Evolutionary conservation across 2,329 filamentous ascomycete species (phyloP), one percentile per base, ranked within the genome.

Genomic region (Annulohypoxylon truncatum): DNA sequence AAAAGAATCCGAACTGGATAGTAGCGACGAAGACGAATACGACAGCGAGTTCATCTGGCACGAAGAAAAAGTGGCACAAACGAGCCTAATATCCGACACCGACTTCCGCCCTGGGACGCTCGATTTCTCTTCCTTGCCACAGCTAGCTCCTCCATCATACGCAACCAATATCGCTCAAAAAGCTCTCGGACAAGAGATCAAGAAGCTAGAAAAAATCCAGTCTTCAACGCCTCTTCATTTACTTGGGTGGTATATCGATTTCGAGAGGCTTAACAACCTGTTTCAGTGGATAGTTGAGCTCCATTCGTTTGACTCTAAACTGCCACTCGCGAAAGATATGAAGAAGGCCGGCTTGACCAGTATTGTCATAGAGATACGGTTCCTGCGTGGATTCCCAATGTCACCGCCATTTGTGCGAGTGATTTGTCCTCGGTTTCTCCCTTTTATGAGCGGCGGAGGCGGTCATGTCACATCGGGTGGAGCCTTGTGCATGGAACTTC

Each of bases 241-340:
- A 64, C 84, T 96, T 0, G 94, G 94, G 13, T 97, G 94, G 93
- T 93, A 93, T 74, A 89, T 97, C 59, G 87, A 96, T 73, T 83
- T 85, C 50, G 79, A 82, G 4, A 85, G 87, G 52, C 82, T 94
- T 35, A 85, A 81, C 20, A 96, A 94, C 73, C 84, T 94, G 67
- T 97, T 96, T 74, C 93, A 96, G 74, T 97, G 94, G 94, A 93
- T 97, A 63, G 89, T 96, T 4, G 92, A 97, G 77, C 82, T 97
- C 1, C 94, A 97, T 77, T 92, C 90, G 44, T 97, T 97, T 73
- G 90, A 93, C 22, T 69, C 80, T 0, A 76, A 80, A 1, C 82
- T 96, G 0, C 92, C 91, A 0, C 82, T 97, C 0, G 89, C 91
- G 0, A 75, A 85, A 56, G 94, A 97, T 74, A 93, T 97, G 88